These are phyloP conservation scores for Helianthus tuberosus DNA, from an alignment of 129 eudicot species.

Conservation along the genomic window DNA sequence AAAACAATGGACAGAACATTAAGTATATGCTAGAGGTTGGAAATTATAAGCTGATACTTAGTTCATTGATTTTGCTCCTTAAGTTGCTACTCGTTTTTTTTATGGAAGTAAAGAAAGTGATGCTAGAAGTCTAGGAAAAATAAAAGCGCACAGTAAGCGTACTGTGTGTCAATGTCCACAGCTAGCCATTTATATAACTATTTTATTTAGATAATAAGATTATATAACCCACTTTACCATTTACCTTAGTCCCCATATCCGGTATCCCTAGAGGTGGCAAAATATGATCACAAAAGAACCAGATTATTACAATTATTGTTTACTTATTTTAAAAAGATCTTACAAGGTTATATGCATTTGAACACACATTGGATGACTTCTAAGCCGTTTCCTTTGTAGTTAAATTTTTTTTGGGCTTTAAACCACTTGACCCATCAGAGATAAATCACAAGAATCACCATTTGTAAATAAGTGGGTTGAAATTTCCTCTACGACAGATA, in stretches of 20 bases:
- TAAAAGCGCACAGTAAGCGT: too few species aligned
- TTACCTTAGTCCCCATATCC: neutral
- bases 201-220: neutral
- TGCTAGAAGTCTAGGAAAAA: neutral
- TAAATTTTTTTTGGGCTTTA: neutral
- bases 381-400: neutral
- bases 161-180: too few species aligned
- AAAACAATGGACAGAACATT: neutral
- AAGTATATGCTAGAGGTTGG: neutral
- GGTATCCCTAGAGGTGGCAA: neutral
- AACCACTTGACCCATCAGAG: neutral
- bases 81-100: neutral
- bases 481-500: neutral
- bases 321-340: neutral
- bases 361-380: neutral
- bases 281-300: neutral
- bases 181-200: neutral
- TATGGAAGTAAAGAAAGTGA: neutral
- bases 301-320: neutral
- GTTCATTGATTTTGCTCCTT: neutral
- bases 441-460: neutral
- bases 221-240: neutral
- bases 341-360: neutral
- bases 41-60: constrained; percentile 1
- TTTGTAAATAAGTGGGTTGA: neutral